phyloP scores from a whole-genome alignment of 1,284 basidiomycete species.

The Phenoliferia sp. region DNA sequence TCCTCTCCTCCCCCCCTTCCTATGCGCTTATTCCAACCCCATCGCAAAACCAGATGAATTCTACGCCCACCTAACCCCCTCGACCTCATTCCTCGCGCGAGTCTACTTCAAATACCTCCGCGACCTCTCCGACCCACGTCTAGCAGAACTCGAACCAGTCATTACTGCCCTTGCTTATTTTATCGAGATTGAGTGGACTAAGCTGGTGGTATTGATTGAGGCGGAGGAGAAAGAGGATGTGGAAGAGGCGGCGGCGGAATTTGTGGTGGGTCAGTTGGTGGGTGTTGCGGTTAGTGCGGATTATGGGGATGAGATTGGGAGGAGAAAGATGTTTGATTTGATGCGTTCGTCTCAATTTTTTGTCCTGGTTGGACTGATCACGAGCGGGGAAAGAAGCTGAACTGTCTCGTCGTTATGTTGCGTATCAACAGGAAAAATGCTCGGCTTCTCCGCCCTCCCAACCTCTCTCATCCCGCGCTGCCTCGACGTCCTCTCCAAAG shows the following conservation, averaged over 20 bases:
- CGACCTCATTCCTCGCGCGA: slow-evolving; percentile 76
- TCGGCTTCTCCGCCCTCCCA: slow-evolving; percentile 74
- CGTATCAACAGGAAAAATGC: slow-evolving; percentile 65
- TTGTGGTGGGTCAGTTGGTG: slow-evolving; percentile 75
- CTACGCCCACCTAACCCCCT: slow-evolving; percentile 72
- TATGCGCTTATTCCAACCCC: not conserved
- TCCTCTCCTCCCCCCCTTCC: not conserved
- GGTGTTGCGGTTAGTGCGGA: slow-evolving; percentile 77
- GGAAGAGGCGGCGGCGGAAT: slow-evolving; percentile 62
- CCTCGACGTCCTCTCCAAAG: slow-evolving; percentile 79
- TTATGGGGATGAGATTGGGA: slow-evolving; percentile 90
- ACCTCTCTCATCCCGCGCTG: slow-evolving; percentile 71
- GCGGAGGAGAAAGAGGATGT: slow-evolving; percentile 51
- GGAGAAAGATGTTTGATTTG: slow-evolving; percentile 84
- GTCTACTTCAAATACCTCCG: slow-evolving; percentile 75
- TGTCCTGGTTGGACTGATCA: not conserved
- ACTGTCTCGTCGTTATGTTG: not conserved
- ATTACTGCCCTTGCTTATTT: slow-evolving; percentile 84
- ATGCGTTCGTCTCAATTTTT: slow-evolving; percentile 56
- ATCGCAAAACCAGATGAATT: slow-evolving; percentile 54
- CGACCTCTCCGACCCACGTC: slow-evolving; percentile 54
- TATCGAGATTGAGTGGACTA: slow-evolving; percentile 55
- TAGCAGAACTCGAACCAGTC: slow-evolving; percentile 77
- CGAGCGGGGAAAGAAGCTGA: not conserved
- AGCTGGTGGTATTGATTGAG: slow-evolving; percentile 36